phyloP scores from a whole-genome alignment of 257 asterid genomes.

The Penstemon davidsonii region DNA sequence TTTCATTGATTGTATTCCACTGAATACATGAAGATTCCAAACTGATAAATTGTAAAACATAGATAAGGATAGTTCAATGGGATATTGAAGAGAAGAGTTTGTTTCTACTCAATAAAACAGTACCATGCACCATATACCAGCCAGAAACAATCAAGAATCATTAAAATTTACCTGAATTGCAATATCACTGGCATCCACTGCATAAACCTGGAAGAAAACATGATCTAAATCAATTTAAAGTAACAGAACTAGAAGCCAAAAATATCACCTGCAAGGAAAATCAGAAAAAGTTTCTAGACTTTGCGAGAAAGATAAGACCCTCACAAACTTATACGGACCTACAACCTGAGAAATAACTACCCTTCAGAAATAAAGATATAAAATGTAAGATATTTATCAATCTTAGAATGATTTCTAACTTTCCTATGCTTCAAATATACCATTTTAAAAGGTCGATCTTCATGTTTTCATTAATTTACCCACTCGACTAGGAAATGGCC shows the following conservation, averaged over 20 bases:
- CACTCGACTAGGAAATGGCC: background rate
- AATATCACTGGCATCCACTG: slow-evolving; percentile 97
- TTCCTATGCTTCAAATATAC: slow-evolving; percentile 1
- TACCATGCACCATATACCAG: slow-evolving; percentile 24
- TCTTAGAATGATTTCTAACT: background rate
- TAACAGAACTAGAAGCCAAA: slow-evolving; percentile 19
- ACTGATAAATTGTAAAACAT: background rate
- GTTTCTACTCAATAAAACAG: background rate
- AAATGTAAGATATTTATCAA: background rate
- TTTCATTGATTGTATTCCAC: background rate
- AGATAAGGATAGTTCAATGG: background rate
- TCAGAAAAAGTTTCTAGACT: slow-evolving; percentile 15
- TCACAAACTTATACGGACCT: slow-evolving; percentile 1
- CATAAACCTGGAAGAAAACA: slow-evolving; percentile 76
- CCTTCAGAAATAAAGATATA: slow-evolving; percentile 11
- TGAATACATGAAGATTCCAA: background rate
- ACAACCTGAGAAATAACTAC: slow-evolving; percentile 19
- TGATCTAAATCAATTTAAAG: slow-evolving; percentile 26
- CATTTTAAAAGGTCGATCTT: background rate
- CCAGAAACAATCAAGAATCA: slow-evolving; percentile 23
- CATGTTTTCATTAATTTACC: background rate
- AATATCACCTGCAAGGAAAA: slow-evolving; percentile 22
- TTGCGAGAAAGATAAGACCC: slow-evolving; percentile 18
- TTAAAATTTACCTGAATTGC: slow-evolving; percentile 71
- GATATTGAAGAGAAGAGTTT: background rate